Percentiles rank a stretch among this genome's conserved stretches.
Evolutionary conservation across 2,329 filamentous ascomycete species (phyloP).

Genomic region (Cladosporium sp.): DNA sequence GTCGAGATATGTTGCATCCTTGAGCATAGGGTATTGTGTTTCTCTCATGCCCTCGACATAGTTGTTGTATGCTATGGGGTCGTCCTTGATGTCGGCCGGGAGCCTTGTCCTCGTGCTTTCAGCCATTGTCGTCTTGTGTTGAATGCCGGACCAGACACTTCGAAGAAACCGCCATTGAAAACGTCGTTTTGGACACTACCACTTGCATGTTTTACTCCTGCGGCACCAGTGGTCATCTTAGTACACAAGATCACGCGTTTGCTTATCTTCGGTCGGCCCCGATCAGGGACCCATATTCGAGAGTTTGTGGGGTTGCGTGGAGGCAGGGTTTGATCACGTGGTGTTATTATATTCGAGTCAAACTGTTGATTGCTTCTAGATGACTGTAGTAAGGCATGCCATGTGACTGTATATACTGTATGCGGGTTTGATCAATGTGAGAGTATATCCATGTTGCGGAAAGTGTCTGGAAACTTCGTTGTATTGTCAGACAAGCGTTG

Average conservation of each 20-base stretch:
- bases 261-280: conserved; percentile 10
- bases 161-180: neutral
- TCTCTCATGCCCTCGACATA: conserved; percentile 51
- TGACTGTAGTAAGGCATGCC: neutral
- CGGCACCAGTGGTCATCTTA: conserved; percentile 1
- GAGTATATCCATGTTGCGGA: neutral
- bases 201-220: conserved; percentile 5
- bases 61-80: conserved; percentile 36
- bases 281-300: neutral
- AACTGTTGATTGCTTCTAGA: neutral
- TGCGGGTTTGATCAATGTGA: neutral
- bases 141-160: neutral
- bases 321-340: neutral
- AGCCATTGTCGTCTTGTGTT: conserved; percentile 3
- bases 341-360: neutral
- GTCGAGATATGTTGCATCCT: conserved; percentile 68
- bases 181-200: neutral
- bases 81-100: neutral
- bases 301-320: neutral
- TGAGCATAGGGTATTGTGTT: conserved; percentile 50
- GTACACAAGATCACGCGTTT: conserved; percentile 1
- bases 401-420: neutral
- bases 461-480: neutral
- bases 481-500: no score
- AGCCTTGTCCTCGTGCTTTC: conserved; percentile 1